Conservation (phyloP, 1,284 basidiomycete genomes). For the Ceratobasidium sp. region DNA sequence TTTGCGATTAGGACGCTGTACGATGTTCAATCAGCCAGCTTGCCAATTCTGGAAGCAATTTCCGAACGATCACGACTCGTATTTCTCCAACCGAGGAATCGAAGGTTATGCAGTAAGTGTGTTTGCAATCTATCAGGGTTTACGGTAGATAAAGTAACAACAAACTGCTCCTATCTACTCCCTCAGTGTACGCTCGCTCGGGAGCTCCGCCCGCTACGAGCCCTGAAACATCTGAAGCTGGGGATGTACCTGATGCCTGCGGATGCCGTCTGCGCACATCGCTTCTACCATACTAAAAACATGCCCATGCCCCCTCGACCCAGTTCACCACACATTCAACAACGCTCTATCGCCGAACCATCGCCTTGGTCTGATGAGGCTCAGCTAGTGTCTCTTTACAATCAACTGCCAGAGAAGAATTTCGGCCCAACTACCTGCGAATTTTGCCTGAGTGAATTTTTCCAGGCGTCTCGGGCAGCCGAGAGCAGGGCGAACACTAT, state of each 20-base stretch:
- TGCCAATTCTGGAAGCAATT: conserved; percentile 24
- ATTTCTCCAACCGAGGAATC: conserved; percentile 15
- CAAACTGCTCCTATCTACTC: neutral
- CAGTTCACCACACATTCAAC: conserved; percentile 14
- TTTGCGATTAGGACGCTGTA: conserved; percentile 20
- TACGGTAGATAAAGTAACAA: neutral
- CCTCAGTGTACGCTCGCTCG: too few relatives aligned
- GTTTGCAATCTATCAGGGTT: neutral
- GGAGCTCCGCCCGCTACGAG: too few relatives aligned
- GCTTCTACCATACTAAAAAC: neutral
- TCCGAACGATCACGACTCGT: conserved; percentile 39
- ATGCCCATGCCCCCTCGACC: neutral
- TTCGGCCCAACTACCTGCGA: conserved; percentile 29
- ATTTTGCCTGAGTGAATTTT: conserved; percentile 24
- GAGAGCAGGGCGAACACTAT: conserved; percentile 12
- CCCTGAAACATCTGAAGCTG: too few relatives aligned
- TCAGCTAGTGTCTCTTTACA: conserved; percentile 19
- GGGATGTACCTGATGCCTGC: too few relatives aligned
- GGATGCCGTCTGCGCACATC: too few relatives aligned
- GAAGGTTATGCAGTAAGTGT: conserved; percentile 41
- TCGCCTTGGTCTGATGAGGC: neutral
- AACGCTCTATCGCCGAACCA: neutral
- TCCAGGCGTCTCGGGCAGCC: conserved; percentile 4
- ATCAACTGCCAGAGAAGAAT: neutral
- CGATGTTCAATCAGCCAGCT: conserved; percentile 36